Evolutionary conservation across 805 yeast genomes (phyloP).

Genomic region (Ogataea minuta): DNA sequence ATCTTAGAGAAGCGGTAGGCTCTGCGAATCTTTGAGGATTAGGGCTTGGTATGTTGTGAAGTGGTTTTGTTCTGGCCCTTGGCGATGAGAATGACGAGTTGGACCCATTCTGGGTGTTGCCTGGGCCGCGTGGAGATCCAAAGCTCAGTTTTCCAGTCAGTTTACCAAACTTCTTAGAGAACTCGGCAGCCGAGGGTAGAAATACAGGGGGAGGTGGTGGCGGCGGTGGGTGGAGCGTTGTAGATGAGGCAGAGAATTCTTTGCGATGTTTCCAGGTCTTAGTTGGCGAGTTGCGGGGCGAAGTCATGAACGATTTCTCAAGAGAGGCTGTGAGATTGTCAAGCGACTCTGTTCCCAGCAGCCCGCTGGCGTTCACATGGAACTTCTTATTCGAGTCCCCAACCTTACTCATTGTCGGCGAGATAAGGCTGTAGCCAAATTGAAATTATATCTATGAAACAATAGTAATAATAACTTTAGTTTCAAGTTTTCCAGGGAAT

Average conservation of each 20-base stretch:
- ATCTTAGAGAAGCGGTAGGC: not conserved
- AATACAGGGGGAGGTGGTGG: constrained; percentile 10
- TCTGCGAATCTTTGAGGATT: constrained; percentile 1
- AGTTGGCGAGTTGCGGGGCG: constrained; percentile 15
- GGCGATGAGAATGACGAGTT: constrained; percentile 4
- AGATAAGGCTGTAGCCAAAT: constrained; percentile 1
- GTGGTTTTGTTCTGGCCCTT: not conserved
- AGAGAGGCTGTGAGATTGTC: constrained; percentile 20
- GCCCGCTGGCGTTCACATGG: constrained; percentile 17
- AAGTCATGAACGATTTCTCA: constrained; percentile 17
- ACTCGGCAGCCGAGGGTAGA: not conserved
- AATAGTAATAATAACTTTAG: not conserved
- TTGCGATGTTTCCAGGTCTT: constrained; percentile 3
- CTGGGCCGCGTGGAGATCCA: constrained; percentile 14
- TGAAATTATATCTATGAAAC: constrained; percentile 1
- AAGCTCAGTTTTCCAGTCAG: constrained; percentile 24
- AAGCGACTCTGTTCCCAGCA: constrained; percentile 17
- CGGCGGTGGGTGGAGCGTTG: constrained; percentile 22
- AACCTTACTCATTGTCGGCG: constrained; percentile 12
- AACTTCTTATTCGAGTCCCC: constrained; percentile 15
- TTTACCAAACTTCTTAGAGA: constrained; percentile 21
- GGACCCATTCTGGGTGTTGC: not conserved
- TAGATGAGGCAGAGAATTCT: constrained; percentile 1
- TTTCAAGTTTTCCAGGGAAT: constrained; percentile 6
- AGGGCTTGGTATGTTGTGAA: not conserved